These are phyloP conservation scores for Boletus sp. DNA, from an alignment of 768 basidiomycete species.

Conservation along the genomic window DNA sequence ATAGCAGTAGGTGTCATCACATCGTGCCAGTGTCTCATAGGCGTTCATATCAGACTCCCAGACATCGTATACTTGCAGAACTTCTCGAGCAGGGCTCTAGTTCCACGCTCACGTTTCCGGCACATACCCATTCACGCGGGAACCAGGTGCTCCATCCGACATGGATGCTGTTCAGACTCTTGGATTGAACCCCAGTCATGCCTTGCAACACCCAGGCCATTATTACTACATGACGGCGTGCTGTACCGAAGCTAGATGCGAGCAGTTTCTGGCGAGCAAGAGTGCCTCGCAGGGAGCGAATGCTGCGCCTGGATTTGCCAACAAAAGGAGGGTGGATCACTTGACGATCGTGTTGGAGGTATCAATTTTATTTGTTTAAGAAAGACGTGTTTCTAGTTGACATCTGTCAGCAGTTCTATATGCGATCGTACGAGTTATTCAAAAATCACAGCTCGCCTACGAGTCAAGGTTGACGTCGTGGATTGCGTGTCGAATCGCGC, in stretches of 20 bases:
- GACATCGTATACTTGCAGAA: conserved; percentile 88
- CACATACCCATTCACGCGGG: conserved; percentile 25
- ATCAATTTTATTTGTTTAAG: background rate
- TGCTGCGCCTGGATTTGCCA: conserved; percentile 69
- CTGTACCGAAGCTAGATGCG: conserved; percentile 75
- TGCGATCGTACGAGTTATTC: too few relatives aligned
- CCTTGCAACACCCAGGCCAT: conserved; percentile 79
- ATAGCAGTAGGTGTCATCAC: conserved; percentile 62
- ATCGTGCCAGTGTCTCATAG: background rate
- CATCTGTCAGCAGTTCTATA: too few relatives aligned
- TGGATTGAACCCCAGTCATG: conserved; percentile 76
- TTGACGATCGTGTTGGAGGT: conserved; percentile 81
- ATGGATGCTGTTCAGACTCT: conserved; percentile 58
- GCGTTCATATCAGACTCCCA: conserved; percentile 27
- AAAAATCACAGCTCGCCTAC: too few relatives aligned
- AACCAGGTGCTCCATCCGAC: conserved; percentile 40
- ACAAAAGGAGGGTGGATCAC: conserved; percentile 94
- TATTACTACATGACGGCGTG: conserved; percentile 89
- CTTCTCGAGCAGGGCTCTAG: conserved; percentile 79
- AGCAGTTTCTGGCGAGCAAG: conserved; percentile 62
- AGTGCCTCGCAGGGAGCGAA: conserved; percentile 33
- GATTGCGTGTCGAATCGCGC: conserved; percentile 89
- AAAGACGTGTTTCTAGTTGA: conserved; percentile 44
- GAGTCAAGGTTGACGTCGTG: conserved; percentile 84
- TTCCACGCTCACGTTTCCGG: conserved; percentile 59